Evolutionary conservation across 495 filamentous ascomycete species (phyloP).

Genomic region (Endocarpon pusillum): DNA sequence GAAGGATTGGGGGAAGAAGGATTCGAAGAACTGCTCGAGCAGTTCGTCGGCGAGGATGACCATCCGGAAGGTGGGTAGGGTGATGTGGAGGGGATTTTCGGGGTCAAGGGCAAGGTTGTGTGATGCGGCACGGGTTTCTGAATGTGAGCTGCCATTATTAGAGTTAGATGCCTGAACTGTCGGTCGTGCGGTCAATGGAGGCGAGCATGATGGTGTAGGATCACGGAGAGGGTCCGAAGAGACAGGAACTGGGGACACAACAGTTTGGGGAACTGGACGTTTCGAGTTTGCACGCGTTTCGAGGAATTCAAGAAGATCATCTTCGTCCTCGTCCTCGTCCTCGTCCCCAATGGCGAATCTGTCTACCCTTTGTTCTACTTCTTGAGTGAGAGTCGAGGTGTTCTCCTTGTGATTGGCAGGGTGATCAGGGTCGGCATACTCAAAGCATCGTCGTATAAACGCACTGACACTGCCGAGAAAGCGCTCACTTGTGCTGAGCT

Average conservation of each 20-base stretch:
- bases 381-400: conserved; percentile 13
- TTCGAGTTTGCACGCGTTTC: too few species aligned
- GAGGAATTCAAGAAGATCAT: conserved; percentile 49
- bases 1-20: conserved; percentile 56
- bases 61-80: conserved; percentile 96
- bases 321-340: conserved; percentile 43
- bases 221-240: too few species aligned
- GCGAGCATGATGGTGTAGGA: conserved; percentile 4
- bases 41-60: conserved; percentile 91
- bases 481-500: conserved; percentile 46
- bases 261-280: conserved; percentile 9
- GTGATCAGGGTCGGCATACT: conserved; percentile 92
- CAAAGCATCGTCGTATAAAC: conserved; percentile 91
- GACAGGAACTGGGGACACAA: neutral
- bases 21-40: conserved; percentile 91
- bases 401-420: conserved; percentile 32
- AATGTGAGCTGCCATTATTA: neutral
- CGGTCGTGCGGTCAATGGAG: conserved; percentile 4
- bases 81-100: conserved; percentile 82
- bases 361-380: conserved; percentile 30
- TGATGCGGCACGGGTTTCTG: conserved; percentile 6
- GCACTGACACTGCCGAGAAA: conserved; percentile 85
- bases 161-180: neutral
- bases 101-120: conserved; percentile 88
- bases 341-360: conserved; percentile 71